Conservation (phyloP, 163 green algal genomes). For the Chloromonas sp. region DNA sequence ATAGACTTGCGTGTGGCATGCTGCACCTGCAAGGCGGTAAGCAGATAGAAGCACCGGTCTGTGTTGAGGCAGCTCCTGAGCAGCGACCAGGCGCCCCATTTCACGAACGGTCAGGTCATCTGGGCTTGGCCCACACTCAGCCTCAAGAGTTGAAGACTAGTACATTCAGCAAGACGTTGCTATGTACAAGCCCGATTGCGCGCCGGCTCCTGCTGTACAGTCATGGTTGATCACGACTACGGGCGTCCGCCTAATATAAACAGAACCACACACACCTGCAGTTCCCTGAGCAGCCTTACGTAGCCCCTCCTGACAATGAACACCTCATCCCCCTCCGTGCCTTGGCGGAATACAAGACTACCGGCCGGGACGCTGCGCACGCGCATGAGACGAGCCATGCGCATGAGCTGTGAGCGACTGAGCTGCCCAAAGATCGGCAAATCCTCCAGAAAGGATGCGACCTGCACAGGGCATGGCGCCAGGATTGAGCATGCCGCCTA, state of each 20-base stretch:
- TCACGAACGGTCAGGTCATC: no score
- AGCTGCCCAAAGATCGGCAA: constrained; percentile 23
- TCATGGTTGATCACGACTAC: no score
- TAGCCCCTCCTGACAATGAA: constrained; percentile 20
- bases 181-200: no score
- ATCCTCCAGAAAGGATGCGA: constrained; percentile 9
- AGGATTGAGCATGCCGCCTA: no score
- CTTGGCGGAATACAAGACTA: constrained; percentile 21
- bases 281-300: constrained; percentile 17
- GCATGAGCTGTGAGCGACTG: constrained; percentile 4
- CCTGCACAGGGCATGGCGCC: background rate
- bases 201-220: no score
- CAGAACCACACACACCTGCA: constrained; percentile 4
- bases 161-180: no score
- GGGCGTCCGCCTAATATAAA: no score
- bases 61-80: no score
- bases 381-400: constrained; percentile 14
- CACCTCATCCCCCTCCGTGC: constrained; percentile 13
- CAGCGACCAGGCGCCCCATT: no score
- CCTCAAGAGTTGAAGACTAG: no score
- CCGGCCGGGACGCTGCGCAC: constrained; percentile 2
- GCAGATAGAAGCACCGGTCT: background rate
- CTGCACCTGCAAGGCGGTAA: background rate
- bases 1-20: background rate
- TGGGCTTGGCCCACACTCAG: no score